Conservation (phyloP, 2,329 filamentous ascomycete genomes). For the Phaeophleospora eucalypticola region DNA sequence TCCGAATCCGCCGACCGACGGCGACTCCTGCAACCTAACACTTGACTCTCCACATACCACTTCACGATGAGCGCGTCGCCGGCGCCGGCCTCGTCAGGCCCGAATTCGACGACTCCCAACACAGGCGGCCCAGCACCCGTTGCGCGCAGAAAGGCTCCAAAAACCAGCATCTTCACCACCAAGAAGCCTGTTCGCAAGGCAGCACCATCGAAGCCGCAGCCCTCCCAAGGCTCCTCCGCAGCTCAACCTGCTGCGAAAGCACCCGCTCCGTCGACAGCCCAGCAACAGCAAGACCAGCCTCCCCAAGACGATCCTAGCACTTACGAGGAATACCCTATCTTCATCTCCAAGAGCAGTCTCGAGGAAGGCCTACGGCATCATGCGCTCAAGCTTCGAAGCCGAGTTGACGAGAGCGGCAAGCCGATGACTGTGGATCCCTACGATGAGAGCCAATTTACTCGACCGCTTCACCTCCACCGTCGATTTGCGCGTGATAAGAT, state of each 20-base stretch:
- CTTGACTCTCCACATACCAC: background rate
- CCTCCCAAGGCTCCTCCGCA: conserved; percentile 10
- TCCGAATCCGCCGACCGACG: no score
- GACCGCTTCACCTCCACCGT: conserved; percentile 83
- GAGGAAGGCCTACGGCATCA: conserved; percentile 75
- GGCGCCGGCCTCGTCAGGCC: conserved; percentile 28
- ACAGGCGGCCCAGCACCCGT: conserved; percentile 31
- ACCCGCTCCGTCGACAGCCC: conserved; percentile 1
- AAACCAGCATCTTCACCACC: conserved; percentile 33
- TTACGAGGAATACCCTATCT: conserved; percentile 61
- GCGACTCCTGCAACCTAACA: no score
- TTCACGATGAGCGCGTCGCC: conserved; percentile 34
- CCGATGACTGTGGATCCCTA: conserved; percentile 54
- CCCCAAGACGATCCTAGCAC: conserved; percentile 17
- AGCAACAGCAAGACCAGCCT: conserved; percentile 3
- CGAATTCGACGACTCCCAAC: conserved; percentile 34
- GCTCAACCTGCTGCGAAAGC: conserved; percentile 11
- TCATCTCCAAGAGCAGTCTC: conserved; percentile 76
- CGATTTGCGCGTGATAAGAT: conserved; percentile 71
- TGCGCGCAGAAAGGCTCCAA: conserved; percentile 2
- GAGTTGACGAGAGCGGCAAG: conserved; percentile 37
- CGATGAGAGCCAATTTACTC: conserved; percentile 77
- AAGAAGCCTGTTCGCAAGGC: conserved; percentile 33
- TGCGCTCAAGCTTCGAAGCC: conserved; percentile 71
- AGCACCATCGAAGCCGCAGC: conserved; percentile 6